Evolutionary conservation across 495 filamentous ascomycete species (phyloP).

Genomic region (Aspergillus nanangensis): DNA sequence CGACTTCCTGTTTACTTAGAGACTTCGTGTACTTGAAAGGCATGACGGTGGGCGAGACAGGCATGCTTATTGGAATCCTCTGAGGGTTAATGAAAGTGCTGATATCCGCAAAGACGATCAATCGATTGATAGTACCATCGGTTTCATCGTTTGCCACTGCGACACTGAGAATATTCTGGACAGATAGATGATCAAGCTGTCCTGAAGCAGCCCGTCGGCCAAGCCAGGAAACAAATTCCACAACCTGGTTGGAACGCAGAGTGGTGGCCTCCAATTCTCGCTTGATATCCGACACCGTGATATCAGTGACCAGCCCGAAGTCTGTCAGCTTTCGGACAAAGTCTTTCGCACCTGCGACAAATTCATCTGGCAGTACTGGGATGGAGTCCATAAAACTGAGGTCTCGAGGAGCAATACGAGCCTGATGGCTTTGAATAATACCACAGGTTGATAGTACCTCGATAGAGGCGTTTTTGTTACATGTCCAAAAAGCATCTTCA

Average conservation of each 20-base stretch:
- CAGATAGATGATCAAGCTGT: constrained; percentile 60
- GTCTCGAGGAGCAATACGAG: constrained; percentile 76
- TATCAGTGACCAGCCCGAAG: constrained; percentile 74
- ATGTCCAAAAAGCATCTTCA: constrained; percentile 93
- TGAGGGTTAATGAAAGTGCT: constrained; percentile 66
- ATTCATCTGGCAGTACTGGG: constrained; percentile 73
- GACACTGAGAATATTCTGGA: constrained; percentile 66
- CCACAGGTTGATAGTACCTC: constrained; percentile 86
- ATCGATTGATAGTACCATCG: constrained; percentile 51
- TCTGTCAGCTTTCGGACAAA: constrained; percentile 77
- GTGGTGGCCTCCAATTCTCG: constrained; percentile 74
- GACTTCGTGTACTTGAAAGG: constrained; percentile 73
- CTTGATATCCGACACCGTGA: constrained; percentile 81
- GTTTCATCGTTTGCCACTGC: constrained; percentile 75
- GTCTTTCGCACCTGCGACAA: constrained; percentile 55
- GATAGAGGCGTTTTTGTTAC: constrained; percentile 72
- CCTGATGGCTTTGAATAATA: constrained; percentile 69
- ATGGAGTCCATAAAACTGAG: constrained; percentile 88
- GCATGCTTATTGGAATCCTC: constrained; percentile 76
- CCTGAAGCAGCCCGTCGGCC: constrained; percentile 59
- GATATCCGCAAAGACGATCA: constrained; percentile 74
- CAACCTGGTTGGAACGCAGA: constrained; percentile 66
- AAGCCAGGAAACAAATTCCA: constrained; percentile 80
- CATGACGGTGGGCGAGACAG: constrained; percentile 75
- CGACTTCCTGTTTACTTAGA: constrained; percentile 57